Evolutionary conservation across 2,329 filamentous ascomycete species (phyloP), one percentile per base, ranked within the genome.

Genomic region (Curvularia hawaiiensis): DNA sequence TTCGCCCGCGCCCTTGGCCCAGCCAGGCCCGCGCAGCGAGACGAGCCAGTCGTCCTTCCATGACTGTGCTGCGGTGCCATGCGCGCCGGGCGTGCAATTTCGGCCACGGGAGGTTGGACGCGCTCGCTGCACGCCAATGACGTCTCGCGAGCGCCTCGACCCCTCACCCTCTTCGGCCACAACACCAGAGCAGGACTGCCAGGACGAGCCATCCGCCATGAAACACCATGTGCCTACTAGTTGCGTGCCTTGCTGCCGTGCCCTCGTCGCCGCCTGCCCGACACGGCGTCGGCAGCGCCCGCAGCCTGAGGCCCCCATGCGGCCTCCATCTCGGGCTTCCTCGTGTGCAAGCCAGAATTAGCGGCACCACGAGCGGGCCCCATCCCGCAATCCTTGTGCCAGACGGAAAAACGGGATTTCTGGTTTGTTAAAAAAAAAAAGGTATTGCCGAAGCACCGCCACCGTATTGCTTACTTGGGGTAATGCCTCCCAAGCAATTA

Each of bases 391-490:
- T 62, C 62, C 62, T 54, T 53, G 61, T 60, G 52, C 59, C 52
- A 30, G 39, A 55, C 64, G 65, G 67, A 56, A 68, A 56, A 64
- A 60, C 64, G 67, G 67, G 45, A 62, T 47, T 60, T n/a, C 5
- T 10, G 40, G n/a, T n/a, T n/a, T n/a, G n/a, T n/a, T n/a, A n/a
- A n/a, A n/a, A n/a, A n/a, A 43, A 7, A 33, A 20, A 56, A 64
- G 60, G 43, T 59, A 52, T 51, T 62, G 61, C 65, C 67, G 67
- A 61, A 49, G 41, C 50, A 52, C 35, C 30, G 38, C 35, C 52
- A 54, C 14, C 43, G 33, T 53, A 45, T 57, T 54, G 50, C 20
- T 26, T 54, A 49, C 53, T 40, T 50, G 49, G 50, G 30, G 50
- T 59, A 48, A 49, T 59, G 52, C 43, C 54, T 31, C n/a, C 26